Evolutionary conservation across 805 yeast species (phyloP), one percentile per base, ranked within the genome.

Genomic region (Millerozyma miso): DNA sequence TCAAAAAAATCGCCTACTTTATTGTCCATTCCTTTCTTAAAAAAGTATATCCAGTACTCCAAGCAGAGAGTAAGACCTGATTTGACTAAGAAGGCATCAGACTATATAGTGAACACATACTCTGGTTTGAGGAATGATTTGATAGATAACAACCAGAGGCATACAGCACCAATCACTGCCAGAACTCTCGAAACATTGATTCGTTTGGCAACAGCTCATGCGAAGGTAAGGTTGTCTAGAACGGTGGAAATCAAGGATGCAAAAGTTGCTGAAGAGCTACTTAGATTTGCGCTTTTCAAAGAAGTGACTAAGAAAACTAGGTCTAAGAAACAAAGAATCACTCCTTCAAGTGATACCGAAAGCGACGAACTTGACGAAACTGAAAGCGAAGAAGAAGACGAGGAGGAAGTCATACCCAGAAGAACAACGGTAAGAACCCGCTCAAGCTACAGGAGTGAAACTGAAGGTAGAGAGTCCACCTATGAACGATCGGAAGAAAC

Each of bases 101-200:
- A 81, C 41, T 77, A 83, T 60, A 88, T 93, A 55, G 93, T 89
- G 17, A 78, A 76, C 41, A 79, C 85, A 14, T 93, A 91, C 60
- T 71, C 96, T 2, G 80, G 81, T 10, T 73, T 93, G 50, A 79
- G 99, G 69, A 90, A 89, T 60, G 86, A 84, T 49, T 76, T 75
- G 42, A 67, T 74, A 41, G 76, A 74, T 33, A 71, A 65, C 46
- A 84, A 82, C 56, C 85, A 82, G 51, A 78, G 85, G 41, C 77
- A 81, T 57, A 90, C 97, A 0, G 84, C 96, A 1, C 98, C 99
- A 31, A 87, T 91, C 51, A 91, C 99, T 1, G 96, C 98, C n/a
- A 86, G 99, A 81, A 93, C 98, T 3, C 73, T 91, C 53, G 99
- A 91, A 65, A 91, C 99, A 0, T 73, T 91, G 51, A 91, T 91